Evolutionary conservation across 148 eudicot genomes (phyloP), one percentile per base, ranked within the genome.

Genomic region (Vaccinium vitisidaea): DNA sequence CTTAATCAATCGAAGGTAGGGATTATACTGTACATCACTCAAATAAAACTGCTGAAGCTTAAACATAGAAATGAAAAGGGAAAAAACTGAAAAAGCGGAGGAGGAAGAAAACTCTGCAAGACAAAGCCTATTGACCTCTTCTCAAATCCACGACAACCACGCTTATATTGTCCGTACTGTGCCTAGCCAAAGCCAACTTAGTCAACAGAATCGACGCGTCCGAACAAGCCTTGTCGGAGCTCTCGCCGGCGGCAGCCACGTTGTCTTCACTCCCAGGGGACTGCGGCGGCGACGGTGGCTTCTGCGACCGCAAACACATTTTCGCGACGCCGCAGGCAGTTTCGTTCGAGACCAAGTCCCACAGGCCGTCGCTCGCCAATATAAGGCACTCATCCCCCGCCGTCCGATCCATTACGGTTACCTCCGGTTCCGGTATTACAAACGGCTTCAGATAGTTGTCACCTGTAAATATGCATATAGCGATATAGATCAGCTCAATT

Each of bases 291-390:
- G 93, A 89, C 4, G 90, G 83, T 11, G 90, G 89, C 74, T 83
- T 88, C 75, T 89, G 87, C 1, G 92, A 90, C 55, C 79, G 69
- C 25, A 96, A 81, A 83, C 97, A 95, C 95, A 94, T 95, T 5
- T 91, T 88, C 0, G 98, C 95, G 48, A 95, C 97, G 2, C 92
- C 86, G 1, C 88, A 91, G 0, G 97, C 98, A 0, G 95, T 93
- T 3, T 92, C 94, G 59, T 94, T 95, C 3, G 95, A 89, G 8
- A 94, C 97, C 30, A 94, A 94, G 63, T 95, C 98, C 98, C 98
- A 95, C 5, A 95, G 85, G 0, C 98, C 98, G 71, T 95, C 98
- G 50, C 93, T 95, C 0, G 98, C 98, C 36, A 95, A 74, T 3
- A 94, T 92, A 49, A 95, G 76, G 70, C 97, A 95, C 88, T 92